phyloP scores from a whole-genome alignment of 2,329 filamentous ascomycete species.

The Fusarium haematococcum region DNA sequence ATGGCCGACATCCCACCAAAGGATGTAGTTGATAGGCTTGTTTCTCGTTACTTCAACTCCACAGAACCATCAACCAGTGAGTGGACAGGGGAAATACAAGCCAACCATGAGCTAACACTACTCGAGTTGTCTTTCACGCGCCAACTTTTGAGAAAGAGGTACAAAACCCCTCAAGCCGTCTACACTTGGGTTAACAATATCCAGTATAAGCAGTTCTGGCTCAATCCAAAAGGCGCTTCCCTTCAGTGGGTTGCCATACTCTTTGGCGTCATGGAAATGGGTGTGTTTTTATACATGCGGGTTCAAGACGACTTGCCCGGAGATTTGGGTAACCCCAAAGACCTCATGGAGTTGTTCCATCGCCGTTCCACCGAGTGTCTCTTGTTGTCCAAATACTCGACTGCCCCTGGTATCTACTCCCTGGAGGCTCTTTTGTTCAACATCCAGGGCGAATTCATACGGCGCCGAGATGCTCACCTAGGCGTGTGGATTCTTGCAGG shows the following conservation, averaged over 20 bases:
- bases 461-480: constrained; percentile 23
- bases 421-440: constrained; percentile 31
- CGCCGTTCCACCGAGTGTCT: constrained; percentile 33
- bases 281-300: constrained; percentile 26
- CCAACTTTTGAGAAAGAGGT: constrained; percentile 35
- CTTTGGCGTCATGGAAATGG: constrained; percentile 27
- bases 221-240: constrained; percentile 1
- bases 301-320: constrained; percentile 20
- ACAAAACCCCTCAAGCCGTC: fast-evolving
- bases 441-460: constrained; percentile 27
- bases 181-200: not conserved
- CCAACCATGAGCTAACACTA: not conserved
- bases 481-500: constrained; percentile 29
- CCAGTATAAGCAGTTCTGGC: constrained; percentile 31
- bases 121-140: constrained; percentile 26
- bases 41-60: constrained; percentile 32
- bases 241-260: constrained; percentile 30
- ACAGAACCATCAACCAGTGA: constrained; percentile 29
- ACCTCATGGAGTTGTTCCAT: constrained; percentile 21
- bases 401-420: not conserved
- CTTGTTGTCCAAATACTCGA: constrained; percentile 28
- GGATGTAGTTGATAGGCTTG: constrained; percentile 21
- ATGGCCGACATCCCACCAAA: constrained; percentile 28
- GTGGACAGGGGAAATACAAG: fast-evolving
- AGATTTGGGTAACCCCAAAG: constrained; percentile 14